phyloP scores from a whole-genome alignment of 1,139 yeast genomes.

The Pichia sp. region DNA sequence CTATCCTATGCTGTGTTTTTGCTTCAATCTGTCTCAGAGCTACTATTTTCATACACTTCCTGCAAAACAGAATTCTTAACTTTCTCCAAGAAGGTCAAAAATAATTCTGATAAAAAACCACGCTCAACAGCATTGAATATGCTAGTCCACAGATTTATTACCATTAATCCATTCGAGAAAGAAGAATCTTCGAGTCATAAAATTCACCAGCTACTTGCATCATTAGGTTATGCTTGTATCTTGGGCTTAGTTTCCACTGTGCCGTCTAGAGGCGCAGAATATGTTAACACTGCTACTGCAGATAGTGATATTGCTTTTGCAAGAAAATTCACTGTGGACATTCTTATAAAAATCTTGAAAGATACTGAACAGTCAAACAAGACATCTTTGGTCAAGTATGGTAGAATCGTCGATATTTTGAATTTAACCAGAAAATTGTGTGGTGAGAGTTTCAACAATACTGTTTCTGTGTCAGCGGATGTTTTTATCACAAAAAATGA shows the following conservation, averaged over 20 bases:
- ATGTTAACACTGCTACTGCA: constrained; percentile 43
- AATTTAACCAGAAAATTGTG: constrained; percentile 46
- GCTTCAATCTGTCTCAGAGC: constrained; percentile 64
- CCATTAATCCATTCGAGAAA: constrained; percentile 42
- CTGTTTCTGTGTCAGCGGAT: constrained; percentile 44
- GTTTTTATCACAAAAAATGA: constrained; percentile 51
- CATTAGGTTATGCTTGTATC: constrained; percentile 50
- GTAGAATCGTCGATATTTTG: constrained; percentile 54
- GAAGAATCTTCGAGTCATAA: constrained; percentile 37
- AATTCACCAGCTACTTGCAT: constrained; percentile 44
- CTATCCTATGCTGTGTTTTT: constrained; percentile 68
- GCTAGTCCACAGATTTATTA: constrained; percentile 71
- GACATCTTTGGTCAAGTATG: constrained; percentile 42
- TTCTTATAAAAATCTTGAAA: constrained; percentile 57
- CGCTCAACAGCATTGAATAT: constrained; percentile 74
- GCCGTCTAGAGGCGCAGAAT: constrained; percentile 33
- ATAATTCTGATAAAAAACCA: constrained; percentile 47
- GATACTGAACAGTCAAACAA: constrained; percentile 42
- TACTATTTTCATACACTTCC: constrained; percentile 72
- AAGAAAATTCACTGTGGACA: constrained; percentile 70
- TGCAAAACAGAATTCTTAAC: constrained; percentile 81
- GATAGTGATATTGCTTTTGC: constrained; percentile 71
- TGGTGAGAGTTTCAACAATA: constrained; percentile 40
- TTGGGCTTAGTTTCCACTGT: constrained; percentile 59
- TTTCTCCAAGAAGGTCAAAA: constrained; percentile 55